These are phyloP conservation scores for Kodamaea lidongshanica DNA, from an alignment of 805 yeast genomes.

Conservation along the genomic window DNA sequence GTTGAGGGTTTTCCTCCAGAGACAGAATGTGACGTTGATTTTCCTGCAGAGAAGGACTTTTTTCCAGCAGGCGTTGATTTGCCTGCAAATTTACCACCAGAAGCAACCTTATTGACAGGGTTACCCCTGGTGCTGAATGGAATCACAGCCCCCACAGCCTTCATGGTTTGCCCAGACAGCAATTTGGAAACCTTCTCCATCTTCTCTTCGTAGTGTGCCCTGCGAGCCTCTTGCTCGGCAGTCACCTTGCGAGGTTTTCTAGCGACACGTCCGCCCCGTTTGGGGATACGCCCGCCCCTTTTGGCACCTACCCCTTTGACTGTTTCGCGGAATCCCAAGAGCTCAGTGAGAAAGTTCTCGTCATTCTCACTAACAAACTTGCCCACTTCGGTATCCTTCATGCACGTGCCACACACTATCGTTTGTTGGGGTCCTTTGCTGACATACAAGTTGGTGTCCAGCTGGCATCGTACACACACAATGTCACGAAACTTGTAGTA, in stretches of 20 bases:
- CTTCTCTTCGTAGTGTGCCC: constrained; percentile 31
- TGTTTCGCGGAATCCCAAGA: constrained; percentile 44
- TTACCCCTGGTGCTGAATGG: constrained; percentile 7
- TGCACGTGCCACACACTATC: constrained; percentile 43
- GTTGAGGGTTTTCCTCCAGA: background rate
- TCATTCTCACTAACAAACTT: constrained; percentile 40
- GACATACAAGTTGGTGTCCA: constrained; percentile 37
- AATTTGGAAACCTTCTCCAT: constrained; percentile 26
- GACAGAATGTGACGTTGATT: constrained; percentile 1
- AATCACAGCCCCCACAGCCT: constrained; percentile 32
- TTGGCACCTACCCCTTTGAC: constrained; percentile 17
- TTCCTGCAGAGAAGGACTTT: background rate
- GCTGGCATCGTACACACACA: constrained; percentile 40
- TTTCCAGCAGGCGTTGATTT: constrained; percentile 9
- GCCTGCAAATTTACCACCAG: no score
- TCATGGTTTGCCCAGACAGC: constrained; percentile 33
- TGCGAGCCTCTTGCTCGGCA: constrained; percentile 30
- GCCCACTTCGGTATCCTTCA: constrained; percentile 14
- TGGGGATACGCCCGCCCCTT: constrained; percentile 19
- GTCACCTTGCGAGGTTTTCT: constrained; percentile 16
- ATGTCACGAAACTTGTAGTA: constrained; percentile 48
- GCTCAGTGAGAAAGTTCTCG: constrained; percentile 41
- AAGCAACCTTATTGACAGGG: no score
- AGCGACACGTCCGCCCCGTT: constrained; percentile 28
- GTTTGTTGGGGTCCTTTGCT: constrained; percentile 12